A percentile compares a stretch with the other conserved stretches of the same genome.
These are phyloP conservation scores for Ophiobolus disseminans DNA, from an alignment of 2,329 filamentous ascomycete genomes.

Conservation along the genomic window DNA sequence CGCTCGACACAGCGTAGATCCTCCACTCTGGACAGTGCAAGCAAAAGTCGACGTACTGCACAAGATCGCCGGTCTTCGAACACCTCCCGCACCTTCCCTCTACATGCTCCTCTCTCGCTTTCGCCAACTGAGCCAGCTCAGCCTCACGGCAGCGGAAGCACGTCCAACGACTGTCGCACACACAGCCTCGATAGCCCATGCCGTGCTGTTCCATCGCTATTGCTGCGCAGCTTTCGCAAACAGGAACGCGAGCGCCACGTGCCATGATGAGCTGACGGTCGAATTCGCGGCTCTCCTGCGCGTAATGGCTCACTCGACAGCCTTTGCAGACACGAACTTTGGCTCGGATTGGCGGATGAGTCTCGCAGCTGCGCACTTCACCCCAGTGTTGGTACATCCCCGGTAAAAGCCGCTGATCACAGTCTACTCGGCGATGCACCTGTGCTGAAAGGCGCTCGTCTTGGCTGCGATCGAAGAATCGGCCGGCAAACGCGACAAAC, in stretches of 20 bases:
- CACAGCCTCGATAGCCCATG: constrained; percentile 2
- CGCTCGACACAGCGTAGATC: background rate
- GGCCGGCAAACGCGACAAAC: background rate
- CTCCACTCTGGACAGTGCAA: background rate
- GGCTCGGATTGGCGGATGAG: background rate
- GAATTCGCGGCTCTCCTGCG: constrained; percentile 1
- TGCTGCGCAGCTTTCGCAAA: constrained; percentile 7
- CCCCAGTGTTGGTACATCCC: constrained; percentile 12
- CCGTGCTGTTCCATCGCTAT: background rate
- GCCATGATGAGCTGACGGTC: constrained; percentile 10
- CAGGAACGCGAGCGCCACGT: constrained; percentile 7
- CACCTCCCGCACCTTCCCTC: constrained; percentile 6
- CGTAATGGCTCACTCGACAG: constrained; percentile 7
- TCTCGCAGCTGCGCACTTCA: constrained; percentile 7
- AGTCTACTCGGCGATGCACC: background rate
- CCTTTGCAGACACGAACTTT: constrained; percentile 6
- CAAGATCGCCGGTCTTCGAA: background rate
- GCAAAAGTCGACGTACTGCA: background rate
- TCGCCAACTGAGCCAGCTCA: background rate
- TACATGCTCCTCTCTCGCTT: constrained; percentile 4
- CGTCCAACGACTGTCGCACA: constrained; percentile 9
- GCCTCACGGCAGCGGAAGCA: constrained; percentile 13
- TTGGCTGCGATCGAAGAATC: background rate
- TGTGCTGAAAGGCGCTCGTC: background rate
- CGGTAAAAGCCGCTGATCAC: constrained; percentile 8